Percentiles rank a stretch among this genome's conserved stretches.
These are phyloP conservation scores for Camellia lanceoleosa DNA, from an alignment of 148 eudicot species.

Conservation along the genomic window DNA sequence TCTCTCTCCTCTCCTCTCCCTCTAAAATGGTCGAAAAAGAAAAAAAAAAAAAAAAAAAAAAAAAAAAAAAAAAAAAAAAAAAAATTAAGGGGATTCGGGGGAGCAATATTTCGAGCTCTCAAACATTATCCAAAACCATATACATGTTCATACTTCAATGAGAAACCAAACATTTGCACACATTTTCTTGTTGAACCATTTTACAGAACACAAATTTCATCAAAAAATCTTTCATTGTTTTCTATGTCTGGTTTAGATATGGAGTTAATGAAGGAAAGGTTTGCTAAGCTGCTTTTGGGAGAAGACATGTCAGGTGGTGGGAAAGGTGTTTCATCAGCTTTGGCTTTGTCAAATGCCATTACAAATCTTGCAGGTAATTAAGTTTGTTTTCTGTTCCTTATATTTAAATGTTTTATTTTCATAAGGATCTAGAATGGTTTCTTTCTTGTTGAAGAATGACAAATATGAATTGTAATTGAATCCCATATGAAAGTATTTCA, in stretches of 20 bases:
- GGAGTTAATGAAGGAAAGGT: conserved; percentile 70
- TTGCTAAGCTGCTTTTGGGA: conserved; percentile 65
- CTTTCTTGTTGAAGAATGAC: too few species aligned
- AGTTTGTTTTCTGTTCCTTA: not conserved
- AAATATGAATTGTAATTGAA: not conserved
- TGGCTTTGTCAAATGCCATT: conserved; percentile 79
- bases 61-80: too few species aligned
- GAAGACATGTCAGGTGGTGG: conserved; percentile 86
- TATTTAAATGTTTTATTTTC: too few species aligned
- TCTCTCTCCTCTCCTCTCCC: too few species aligned
- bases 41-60: too few species aligned
- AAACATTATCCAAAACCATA: too few species aligned
- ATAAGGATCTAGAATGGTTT: too few species aligned
- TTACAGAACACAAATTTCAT: too few species aligned
- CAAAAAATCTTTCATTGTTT: not conserved
- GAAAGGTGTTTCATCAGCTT: conserved; percentile 79
- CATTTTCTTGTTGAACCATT: not conserved
- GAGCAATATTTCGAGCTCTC: too few species aligned
- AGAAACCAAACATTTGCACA: not conserved
- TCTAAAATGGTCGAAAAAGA: too few species aligned
- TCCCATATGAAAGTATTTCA: not conserved
- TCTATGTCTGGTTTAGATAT: conserved; percentile 29
- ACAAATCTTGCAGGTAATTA: conserved; percentile 67
- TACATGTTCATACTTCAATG: not conserved
- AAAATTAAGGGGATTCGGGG: too few species aligned